phyloP scores from a whole-genome alignment of 495 filamentous ascomycete genomes.

The Haplographium delicatum region DNA sequence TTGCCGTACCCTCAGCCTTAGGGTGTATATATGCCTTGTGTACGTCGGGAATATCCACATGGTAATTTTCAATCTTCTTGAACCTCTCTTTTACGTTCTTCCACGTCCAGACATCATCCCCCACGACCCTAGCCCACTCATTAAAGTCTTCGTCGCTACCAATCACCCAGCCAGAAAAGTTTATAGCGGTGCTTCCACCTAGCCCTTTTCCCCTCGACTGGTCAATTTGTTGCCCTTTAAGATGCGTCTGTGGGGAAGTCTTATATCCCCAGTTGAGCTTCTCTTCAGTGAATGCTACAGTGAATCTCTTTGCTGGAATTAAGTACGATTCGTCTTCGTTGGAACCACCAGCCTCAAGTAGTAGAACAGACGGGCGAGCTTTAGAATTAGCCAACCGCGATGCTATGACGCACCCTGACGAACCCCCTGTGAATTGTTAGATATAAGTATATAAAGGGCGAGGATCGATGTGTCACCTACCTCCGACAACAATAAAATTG shows the following conservation, averaged over 20 bases:
- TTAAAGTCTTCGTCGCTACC: constrained; percentile 59
- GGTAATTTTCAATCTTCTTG: constrained; percentile 50
- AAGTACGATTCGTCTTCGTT: constrained; percentile 43
- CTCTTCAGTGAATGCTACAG: constrained; percentile 40
- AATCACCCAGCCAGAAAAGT: constrained; percentile 54
- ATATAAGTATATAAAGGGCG: background rate
- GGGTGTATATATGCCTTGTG: constrained; percentile 31
- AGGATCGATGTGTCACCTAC: constrained; percentile 28
- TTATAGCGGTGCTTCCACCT: constrained; percentile 57
- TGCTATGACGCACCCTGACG: constrained; percentile 49
- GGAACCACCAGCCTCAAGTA: constrained; percentile 52
- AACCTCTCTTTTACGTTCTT: constrained; percentile 39
- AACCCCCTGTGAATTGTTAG: constrained; percentile 39
- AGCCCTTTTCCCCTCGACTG: constrained; percentile 55
- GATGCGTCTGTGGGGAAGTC: constrained; percentile 48
- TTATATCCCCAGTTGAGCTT: constrained; percentile 57
- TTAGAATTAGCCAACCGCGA: constrained; percentile 39
- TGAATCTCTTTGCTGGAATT: constrained; percentile 47
- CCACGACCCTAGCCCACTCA: constrained; percentile 38
- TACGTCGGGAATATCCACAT: constrained; percentile 31
- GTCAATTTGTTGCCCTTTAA: constrained; percentile 45
- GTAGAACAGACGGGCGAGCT: constrained; percentile 43
- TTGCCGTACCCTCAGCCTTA: constrained; percentile 31
- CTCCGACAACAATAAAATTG: constrained; percentile 53
- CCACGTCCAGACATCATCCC: constrained; percentile 47